Percentiles rank a stretch among this genome's conserved stretches.
Conservation (phyloP, 306 rosid species). For the Myrica gale region DNA sequence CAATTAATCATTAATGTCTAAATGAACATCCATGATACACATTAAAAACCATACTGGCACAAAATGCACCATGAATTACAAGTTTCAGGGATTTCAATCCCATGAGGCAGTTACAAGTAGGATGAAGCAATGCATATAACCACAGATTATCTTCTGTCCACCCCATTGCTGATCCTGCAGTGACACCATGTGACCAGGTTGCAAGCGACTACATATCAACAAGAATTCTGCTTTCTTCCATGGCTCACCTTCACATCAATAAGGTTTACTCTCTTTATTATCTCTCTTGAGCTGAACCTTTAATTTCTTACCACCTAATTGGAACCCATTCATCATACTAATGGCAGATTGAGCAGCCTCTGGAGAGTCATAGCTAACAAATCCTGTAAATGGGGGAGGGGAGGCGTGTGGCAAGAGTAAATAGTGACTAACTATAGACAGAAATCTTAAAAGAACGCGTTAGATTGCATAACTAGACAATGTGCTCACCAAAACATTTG, state of each 20-base stretch:
- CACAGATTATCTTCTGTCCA: conserved; percentile 30
- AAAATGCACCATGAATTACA: conserved; percentile 66
- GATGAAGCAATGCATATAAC: conserved; percentile 28
- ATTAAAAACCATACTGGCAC: conserved; percentile 76
- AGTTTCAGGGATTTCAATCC: conserved; percentile 39
- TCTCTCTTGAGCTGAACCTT: conserved; percentile 99
- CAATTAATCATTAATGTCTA: conserved; percentile 73
- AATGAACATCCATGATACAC: conserved; percentile 69
- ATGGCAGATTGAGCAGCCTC: conserved; percentile 92
- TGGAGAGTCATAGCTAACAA: conserved; percentile 89
- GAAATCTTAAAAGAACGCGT: conserved; percentile 17
- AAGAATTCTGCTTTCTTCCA: conserved; percentile 45
- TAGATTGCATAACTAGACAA: conserved; percentile 25
- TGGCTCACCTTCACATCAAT: conserved; percentile 53
- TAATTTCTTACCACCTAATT: conserved; percentile 86
- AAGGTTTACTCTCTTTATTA: conserved; percentile 79
- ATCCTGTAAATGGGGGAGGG: conserved; percentile 57
- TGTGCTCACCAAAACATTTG: conserved; percentile 91
- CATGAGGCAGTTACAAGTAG: conserved; percentile 38
- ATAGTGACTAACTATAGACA: conserved; percentile 32
- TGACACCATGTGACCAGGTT: conserved; percentile 27
- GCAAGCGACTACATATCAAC: conserved; percentile 19
- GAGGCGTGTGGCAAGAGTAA: conserved; percentile 16
- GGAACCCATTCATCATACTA: conserved; percentile 81
- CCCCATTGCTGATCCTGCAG: conserved; percentile 34